phyloP scores from a whole-genome alignment of 441 rosid genomes.

The Euphorbia schlechtendalii region DNA sequence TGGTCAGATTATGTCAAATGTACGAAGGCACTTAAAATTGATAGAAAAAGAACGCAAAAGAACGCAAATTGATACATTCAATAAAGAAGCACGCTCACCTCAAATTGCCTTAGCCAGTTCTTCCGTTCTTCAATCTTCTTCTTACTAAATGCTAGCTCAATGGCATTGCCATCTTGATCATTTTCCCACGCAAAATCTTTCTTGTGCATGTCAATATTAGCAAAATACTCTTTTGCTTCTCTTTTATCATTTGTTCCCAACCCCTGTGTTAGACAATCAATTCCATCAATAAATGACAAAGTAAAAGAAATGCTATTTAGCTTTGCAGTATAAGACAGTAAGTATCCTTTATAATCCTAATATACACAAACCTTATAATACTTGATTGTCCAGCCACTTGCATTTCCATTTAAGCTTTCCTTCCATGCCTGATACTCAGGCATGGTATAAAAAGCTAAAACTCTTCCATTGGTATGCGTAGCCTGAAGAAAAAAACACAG shows the following conservation, averaged over 20 bases:
- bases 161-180: constrained; percentile 84
- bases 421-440: constrained; percentile 88
- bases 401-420: constrained; percentile 61
- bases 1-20: constrained; percentile 13
- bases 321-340: background rate
- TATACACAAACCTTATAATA: constrained; percentile 74
- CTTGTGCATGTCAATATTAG: constrained; percentile 50
- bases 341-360: background rate
- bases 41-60: background rate
- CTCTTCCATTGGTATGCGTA: constrained; percentile 38
- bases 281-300: constrained; percentile 2
- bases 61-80: too few species aligned
- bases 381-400: constrained; percentile 83
- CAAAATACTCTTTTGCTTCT: constrained; percentile 78
- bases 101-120: constrained; percentile 73
- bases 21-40: background rate
- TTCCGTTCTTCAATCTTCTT: constrained; percentile 94
- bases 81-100: too few species aligned
- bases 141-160: constrained; percentile 97
- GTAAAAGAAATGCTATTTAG: background rate
- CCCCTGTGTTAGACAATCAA: constrained; percentile 47
- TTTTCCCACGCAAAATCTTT: constrained; percentile 80
- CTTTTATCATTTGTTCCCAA: constrained; percentile 77
- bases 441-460: constrained; percentile 74
- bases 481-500: constrained; percentile 45